phyloP scores from a whole-genome alignment of 2,329 filamentous ascomycete genomes.

The Colletotrichum cordylinicola region DNA sequence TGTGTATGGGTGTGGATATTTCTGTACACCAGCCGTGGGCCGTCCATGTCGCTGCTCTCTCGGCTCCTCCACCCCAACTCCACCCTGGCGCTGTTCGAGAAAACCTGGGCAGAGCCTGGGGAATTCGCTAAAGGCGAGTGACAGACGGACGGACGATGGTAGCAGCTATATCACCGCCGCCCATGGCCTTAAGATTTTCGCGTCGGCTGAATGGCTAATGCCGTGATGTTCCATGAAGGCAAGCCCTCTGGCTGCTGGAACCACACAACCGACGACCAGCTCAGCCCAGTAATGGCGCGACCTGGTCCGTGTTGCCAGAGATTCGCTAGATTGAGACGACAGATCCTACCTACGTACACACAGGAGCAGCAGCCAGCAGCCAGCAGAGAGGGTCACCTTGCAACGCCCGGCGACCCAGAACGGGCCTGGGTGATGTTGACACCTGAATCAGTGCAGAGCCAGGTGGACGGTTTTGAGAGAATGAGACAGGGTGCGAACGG shows the following conservation, averaged over 20 bases:
- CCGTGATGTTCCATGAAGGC: constrained; percentile 39
- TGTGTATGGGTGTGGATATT: constrained; percentile 18
- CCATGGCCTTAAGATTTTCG: constrained; percentile 45
- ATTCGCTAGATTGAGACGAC: constrained; percentile 21
- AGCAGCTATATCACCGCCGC: constrained; percentile 38
- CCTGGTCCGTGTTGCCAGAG: constrained; percentile 30
- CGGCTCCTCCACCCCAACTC: neutral
- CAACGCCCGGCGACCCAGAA: neutral
- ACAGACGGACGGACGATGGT: constrained; percentile 31
- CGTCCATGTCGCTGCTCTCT: neutral
- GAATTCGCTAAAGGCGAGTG: constrained; percentile 34
- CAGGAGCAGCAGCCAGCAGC: neutral
- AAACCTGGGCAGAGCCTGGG: constrained; percentile 6
- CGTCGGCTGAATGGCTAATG: constrained; percentile 54
- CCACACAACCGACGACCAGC: constrained; percentile 38
- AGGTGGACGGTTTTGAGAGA: constrained; percentile 5
- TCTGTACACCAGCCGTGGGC: neutral
- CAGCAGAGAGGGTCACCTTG: constrained; percentile 26
- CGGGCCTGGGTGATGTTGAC: constrained; percentile 3
- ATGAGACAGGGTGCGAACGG: constrained; percentile 13
- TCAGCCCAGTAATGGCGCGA: constrained; percentile 26
- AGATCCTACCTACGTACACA: neutral
- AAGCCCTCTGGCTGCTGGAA: neutral
- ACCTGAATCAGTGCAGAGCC: constrained; percentile 16
- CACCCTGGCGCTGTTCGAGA: constrained; percentile 25